phyloP scores from a whole-genome alignment of 768 basidiomycete genomes.

The Suillus variegatus region DNA sequence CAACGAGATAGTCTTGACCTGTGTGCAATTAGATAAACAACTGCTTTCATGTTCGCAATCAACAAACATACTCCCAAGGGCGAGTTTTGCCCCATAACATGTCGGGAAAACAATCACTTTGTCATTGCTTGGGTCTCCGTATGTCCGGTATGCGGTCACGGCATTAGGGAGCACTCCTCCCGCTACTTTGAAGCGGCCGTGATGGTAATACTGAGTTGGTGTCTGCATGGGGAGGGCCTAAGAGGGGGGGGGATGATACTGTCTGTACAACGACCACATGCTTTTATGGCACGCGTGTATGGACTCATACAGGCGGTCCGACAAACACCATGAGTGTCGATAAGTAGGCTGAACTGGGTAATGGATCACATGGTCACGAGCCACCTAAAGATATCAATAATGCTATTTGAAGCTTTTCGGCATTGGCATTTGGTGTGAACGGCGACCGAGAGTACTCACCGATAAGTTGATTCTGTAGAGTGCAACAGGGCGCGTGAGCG shows the following conservation, averaged over 20 bases:
- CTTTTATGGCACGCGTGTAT: constrained; percentile 3
- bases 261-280: background rate
- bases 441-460: background rate
- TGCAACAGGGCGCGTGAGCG: background rate
- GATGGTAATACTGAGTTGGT: constrained; percentile 48
- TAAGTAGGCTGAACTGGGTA: background rate
- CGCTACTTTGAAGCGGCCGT: constrained; percentile 52
- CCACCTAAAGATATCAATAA: background rate
- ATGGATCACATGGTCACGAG: background rate
- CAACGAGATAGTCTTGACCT: constrained; percentile 51
- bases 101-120: constrained; percentile 57
- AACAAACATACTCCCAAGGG: constrained; percentile 41
- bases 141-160: constrained; percentile 57
- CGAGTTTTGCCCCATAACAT: constrained; percentile 53
- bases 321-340: background rate
- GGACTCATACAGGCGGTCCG: background rate
- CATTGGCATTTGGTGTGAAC: constrained; percentile 1
- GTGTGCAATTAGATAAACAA: constrained; percentile 12
- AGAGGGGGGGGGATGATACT: background rate
- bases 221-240: constrained; percentile 10
- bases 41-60: constrained; percentile 31
- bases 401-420: background rate
- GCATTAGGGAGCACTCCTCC: constrained; percentile 59
- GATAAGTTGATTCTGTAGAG: background rate
- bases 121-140: constrained; percentile 51